Evolutionary conservation across 805 yeast genomes (phyloP).

Genomic region (Candida ipomoeae): DNA sequence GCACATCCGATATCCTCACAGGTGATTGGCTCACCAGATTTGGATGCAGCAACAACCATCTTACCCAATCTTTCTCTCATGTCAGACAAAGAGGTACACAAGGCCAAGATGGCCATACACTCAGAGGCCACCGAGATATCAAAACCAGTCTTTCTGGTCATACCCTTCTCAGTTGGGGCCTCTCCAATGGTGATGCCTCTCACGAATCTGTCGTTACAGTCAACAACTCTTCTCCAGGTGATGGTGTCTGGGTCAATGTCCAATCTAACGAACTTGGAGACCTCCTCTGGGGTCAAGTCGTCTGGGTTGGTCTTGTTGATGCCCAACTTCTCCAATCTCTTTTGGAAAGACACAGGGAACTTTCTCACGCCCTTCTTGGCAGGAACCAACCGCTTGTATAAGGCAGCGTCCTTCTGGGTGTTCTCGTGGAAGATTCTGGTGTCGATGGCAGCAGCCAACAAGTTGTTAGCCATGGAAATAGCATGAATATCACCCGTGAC

Average conservation of each 20-base stretch:
- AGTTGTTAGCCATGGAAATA: constrained; percentile 74
- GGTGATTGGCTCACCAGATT: constrained; percentile 67
- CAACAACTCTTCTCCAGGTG: constrained; percentile 81
- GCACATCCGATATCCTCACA: constrained; percentile 84
- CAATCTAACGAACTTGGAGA: constrained; percentile 58
- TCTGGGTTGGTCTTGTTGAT: constrained; percentile 68
- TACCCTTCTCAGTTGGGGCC: constrained; percentile 77
- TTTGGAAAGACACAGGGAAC: constrained; percentile 65
- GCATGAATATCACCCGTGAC: constrained; percentile 86
- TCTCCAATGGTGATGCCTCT: constrained; percentile 77
- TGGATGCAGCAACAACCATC: constrained; percentile 70
- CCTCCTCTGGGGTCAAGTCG: constrained; percentile 67
- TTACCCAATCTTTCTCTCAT: constrained; percentile 71
- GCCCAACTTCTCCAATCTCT: constrained; percentile 63
- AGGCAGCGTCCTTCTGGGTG: constrained; percentile 69
- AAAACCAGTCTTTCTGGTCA: constrained; percentile 69
- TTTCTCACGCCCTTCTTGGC: constrained; percentile 64
- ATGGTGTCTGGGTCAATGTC: constrained; percentile 76
- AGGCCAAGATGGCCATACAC: constrained; percentile 80
- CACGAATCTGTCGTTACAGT: constrained; percentile 75
- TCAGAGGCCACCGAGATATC: constrained; percentile 85
- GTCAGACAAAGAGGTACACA: constrained; percentile 65
- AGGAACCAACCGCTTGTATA: constrained; percentile 73
- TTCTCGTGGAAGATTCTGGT: constrained; percentile 81
- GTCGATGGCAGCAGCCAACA: constrained; percentile 81